phyloP scores from a whole-genome alignment of 129 eudicot species.

The Arctium minus region DNA sequence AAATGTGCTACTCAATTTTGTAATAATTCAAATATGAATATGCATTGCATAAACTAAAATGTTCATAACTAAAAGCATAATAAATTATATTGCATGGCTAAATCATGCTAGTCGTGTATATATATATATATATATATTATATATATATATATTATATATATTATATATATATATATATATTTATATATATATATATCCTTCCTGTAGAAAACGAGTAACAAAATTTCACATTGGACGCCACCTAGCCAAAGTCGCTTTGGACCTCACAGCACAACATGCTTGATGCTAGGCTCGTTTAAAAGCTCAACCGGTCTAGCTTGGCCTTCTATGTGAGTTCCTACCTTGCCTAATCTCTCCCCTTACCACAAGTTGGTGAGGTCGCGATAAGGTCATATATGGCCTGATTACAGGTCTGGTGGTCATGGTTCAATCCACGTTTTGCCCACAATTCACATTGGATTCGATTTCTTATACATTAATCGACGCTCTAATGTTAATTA shows the following conservation, averaged over 20 bases:
- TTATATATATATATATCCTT: no score
- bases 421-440: not conserved
- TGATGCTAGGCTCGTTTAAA: not conserved
- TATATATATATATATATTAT: no score
- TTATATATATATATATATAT: no score
- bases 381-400: not conserved
- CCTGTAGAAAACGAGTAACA: no score
- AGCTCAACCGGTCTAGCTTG: not conserved
- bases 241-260: not conserved
- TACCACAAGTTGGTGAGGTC: not conserved
- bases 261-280: not conserved
- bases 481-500: not conserved
- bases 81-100: no score
- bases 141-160: no score
- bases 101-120: no score
- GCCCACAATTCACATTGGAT: not conserved
- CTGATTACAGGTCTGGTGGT: no score
- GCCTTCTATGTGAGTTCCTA: not conserved
- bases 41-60: no score
- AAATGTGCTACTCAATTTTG: no score
- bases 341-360: not conserved
- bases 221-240: not conserved
- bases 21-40: no score
- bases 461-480: not conserved
- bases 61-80: no score